Base-by-base conservation (phyloP, 1,284 basidiomycete species). In the Cryptococcus amylolentus region DNA sequence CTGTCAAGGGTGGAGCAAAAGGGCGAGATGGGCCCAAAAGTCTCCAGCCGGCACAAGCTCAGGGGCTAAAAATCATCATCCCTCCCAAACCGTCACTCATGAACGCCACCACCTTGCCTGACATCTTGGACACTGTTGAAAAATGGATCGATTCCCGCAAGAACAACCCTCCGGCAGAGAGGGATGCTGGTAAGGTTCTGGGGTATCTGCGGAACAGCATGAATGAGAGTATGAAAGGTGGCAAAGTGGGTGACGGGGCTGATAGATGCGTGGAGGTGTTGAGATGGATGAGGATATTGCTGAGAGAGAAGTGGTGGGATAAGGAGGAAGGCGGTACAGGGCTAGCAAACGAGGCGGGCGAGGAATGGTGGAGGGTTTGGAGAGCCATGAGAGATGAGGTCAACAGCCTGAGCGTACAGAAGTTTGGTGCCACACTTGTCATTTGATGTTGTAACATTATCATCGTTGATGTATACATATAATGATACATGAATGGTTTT, bases 291-390 rank as follows among this genome's bases (percentile, higher is more conserved):
- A 65, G 62, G 47, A 58, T 62, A 4, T 49, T 77, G 18, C 61
- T 70, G 51, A 58, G 54, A 49, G 68, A 70, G 50, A 66, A 58
- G 43, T 68, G 46, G 59, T 60, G n/a, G 37, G 27, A 47, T 8
- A 51, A 63, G 20, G 55, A 51, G 16, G 57, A 48, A 14, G 41
- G 35, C 40, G 55, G 54, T 46, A 20, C 5, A 20, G 55, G 49
- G 40, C 12, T 38, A 37, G 50, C 58, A 10, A 75, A 70, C 35
- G 62, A 62, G 20, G 75, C 67, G 63, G 75, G 72, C 42, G 69
- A 66, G 55, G 66, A 58, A 50, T 92, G 89, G 90, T 91, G 89
- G 88, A 80, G 77, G 47, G 83, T 86, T 7, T 90, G 86, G 77
- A 76, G 80, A 59, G 80, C 81, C 31, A 83, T 89, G 7, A 86